Evolutionary conservation across 805 yeast species (phyloP).

Genomic region (Monosporozyma servazzii): DNA sequence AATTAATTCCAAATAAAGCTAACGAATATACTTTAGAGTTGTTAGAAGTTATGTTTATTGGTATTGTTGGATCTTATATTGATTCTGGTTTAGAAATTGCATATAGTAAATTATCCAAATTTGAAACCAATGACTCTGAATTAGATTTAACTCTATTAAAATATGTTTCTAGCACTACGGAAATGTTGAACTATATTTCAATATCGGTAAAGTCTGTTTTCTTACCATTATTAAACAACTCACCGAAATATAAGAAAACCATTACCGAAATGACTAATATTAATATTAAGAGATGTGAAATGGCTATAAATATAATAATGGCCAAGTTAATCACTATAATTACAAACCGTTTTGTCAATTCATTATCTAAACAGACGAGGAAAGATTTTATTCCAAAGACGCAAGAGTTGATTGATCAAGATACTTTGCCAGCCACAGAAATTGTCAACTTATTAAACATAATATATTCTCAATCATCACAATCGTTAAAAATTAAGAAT

Average conservation of each 20-base stretch:
- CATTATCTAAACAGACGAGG: slow-evolving; percentile 59
- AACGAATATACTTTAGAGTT: slow-evolving; percentile 57
- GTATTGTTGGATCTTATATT: slow-evolving; percentile 64
- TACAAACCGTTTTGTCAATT: slow-evolving; percentile 39
- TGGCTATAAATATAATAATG: slow-evolving; percentile 54
- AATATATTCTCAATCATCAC: slow-evolving; percentile 27
- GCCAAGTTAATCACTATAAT: slow-evolving; percentile 48
- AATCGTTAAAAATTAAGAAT: slow-evolving; percentile 39
- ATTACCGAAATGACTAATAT: slow-evolving; percentile 55
- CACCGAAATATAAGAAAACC: slow-evolving; percentile 47
- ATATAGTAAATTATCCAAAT: slow-evolving; percentile 38
- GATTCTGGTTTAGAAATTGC: slow-evolving; percentile 69
- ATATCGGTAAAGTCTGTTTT: slow-evolving; percentile 66
- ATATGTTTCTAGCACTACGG: slow-evolving; percentile 45
- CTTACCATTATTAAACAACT: slow-evolving; percentile 59
- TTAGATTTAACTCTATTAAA: slow-evolving; percentile 41
- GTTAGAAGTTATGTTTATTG: slow-evolving; percentile 55
- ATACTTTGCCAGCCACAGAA: slow-evolving; percentile 63
- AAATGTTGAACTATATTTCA: slow-evolving; percentile 56
- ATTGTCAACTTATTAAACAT: slow-evolving; percentile 42
- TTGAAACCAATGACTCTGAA: slow-evolving; percentile 23
- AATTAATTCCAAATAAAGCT: slow-evolving; percentile 54
- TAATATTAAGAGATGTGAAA: slow-evolving; percentile 52
- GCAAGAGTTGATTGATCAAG: slow-evolving; percentile 41
- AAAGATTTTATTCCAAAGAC: slow-evolving; percentile 55